Conservation (phyloP, 352 stramenopile species). For the Phytophthora cryptogea region DNA sequence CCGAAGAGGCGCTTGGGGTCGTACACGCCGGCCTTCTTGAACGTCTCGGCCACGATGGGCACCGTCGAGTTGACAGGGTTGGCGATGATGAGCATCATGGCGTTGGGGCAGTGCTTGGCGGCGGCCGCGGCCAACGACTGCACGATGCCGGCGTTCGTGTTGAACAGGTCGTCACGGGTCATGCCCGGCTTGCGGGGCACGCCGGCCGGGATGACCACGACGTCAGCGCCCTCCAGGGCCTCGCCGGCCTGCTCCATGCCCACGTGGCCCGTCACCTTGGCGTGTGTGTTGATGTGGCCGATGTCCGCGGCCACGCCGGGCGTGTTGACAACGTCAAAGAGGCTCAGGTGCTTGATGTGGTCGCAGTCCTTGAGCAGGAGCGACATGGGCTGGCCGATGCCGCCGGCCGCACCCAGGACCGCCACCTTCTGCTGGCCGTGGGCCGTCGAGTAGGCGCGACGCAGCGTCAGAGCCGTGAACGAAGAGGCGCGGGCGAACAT, state of each 20-base stretch:
- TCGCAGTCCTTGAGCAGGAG: constrained; percentile 98
- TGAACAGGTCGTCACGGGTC: constrained; percentile 96
- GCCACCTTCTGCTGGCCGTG: constrained; percentile 78
- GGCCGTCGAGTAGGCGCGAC: constrained; percentile 62
- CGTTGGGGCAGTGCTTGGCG: constrained; percentile 96
- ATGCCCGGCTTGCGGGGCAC: constrained; percentile 99
- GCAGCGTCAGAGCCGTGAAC: constrained; percentile 25
- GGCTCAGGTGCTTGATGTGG: constrained; percentile 95
- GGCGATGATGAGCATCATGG: constrained; percentile 97
- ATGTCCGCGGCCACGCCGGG: constrained; percentile 98
- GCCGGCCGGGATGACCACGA: constrained; percentile 99
- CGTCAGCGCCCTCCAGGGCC: constrained; percentile 84
- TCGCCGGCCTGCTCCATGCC: constrained; percentile 82
- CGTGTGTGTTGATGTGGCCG: constrained; percentile 90
- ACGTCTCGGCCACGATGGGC: constrained; percentile 98
- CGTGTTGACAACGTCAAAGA: constrained; percentile 99
- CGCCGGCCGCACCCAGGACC: constrained; percentile 93
- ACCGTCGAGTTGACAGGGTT: constrained; percentile 99
- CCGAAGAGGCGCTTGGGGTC: constrained; percentile 97
- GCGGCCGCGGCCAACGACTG: constrained; percentile 94
- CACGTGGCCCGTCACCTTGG: constrained; percentile 72
- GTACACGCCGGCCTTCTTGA: constrained; percentile 97
- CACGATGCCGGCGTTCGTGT: constrained; percentile 97
- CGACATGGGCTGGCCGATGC: constrained; percentile 98
- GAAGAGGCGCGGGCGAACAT: constrained; percentile 32